Evolutionary conservation across 2,329 filamentous ascomycete genomes (phyloP).

Genomic region (Fusarium incarnatum): DNA sequence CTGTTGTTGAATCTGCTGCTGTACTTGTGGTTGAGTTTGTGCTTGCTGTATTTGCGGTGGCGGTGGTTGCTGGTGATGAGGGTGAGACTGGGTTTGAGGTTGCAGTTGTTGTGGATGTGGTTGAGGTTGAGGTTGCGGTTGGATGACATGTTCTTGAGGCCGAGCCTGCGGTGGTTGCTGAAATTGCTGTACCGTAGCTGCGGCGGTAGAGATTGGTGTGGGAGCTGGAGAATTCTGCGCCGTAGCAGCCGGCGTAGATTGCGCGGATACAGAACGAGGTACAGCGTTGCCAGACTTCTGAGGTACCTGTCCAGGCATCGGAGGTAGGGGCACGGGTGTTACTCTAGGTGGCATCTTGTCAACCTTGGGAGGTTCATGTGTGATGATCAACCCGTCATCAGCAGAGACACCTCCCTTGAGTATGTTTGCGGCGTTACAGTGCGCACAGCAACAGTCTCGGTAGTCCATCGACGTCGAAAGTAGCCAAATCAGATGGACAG

Average conservation of each 20-base stretch:
- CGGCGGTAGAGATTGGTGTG: conserved; percentile 20
- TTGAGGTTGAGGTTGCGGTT: conserved; percentile 28
- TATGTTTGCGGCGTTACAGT: conserved; percentile 56
- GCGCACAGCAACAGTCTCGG: conserved; percentile 63
- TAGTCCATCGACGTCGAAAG: conserved; percentile 61
- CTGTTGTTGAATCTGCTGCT: conserved; percentile 39
- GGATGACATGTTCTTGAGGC: conserved; percentile 22
- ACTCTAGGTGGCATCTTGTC: conserved; percentile 49
- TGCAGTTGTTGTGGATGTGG: conserved; percentile 16
- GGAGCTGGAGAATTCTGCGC: conserved; percentile 37
- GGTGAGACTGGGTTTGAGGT: conserved; percentile 16
- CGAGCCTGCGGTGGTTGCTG: conserved; percentile 26
- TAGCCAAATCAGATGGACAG: conserved; percentile 64
- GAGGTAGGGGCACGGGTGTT: conserved; percentile 54
- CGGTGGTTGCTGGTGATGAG: conserved; percentile 37
- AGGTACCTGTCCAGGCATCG: conserved; percentile 50
- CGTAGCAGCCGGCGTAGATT: conserved; percentile 33
- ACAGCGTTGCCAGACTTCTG: conserved; percentile 48
- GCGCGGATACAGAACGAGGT: conserved; percentile 48
- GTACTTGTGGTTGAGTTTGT: conserved; percentile 22
- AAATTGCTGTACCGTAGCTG: conserved; percentile 22
- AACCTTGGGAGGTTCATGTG: conserved; percentile 36
- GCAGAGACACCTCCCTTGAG: conserved; percentile 38
- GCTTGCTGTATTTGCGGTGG: conserved; percentile 31
- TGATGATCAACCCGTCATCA: conserved; percentile 48